Conservation (phyloP, 345 rosid genomes). For the Gynandropsis gynandra region DNA sequence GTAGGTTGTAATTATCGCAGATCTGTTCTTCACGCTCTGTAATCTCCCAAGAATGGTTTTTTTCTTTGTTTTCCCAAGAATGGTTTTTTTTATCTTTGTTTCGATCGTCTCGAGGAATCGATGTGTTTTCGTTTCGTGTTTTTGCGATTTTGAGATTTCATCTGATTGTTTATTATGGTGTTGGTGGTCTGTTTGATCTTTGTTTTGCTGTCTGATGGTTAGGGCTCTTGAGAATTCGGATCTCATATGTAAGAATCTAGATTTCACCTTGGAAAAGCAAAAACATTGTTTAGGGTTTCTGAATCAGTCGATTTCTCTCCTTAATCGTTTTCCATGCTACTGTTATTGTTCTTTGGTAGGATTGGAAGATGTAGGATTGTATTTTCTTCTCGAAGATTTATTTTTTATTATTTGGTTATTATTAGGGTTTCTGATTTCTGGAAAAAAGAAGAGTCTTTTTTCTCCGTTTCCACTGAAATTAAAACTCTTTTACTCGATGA, state of each 20-base stretch:
- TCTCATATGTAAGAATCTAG: not conserved
- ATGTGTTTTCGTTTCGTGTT: too few relatives aligned
- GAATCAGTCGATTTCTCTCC: too few relatives aligned
- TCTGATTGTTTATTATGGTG: not conserved
- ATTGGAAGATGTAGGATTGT: too few relatives aligned
- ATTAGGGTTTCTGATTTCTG: not conserved
- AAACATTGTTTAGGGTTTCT: too few relatives aligned
- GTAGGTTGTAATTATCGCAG: conserved; percentile 6
- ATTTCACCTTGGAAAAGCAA: too few relatives aligned
- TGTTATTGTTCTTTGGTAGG: too few relatives aligned
- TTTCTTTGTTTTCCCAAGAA: conserved; percentile 4
- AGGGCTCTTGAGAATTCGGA: not conserved
- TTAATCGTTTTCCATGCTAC: too few relatives aligned
- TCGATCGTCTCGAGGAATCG: too few relatives aligned
- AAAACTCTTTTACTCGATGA: not conserved
- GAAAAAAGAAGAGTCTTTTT: not conserved
- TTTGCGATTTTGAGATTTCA: not conserved
- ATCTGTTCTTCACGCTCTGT: not conserved
- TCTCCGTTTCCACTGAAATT: not conserved
- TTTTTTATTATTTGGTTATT: too few relatives aligned
- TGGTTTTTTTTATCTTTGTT: conserved; percentile 8
- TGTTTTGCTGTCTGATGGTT: conserved; percentile 7
- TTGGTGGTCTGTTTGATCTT: not conserved
- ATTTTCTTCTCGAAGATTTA: too few relatives aligned
- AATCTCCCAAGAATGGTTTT: not conserved